phyloP scores from a whole-genome alignment of 306 rosid species.

The Vigna angularis region DNA sequence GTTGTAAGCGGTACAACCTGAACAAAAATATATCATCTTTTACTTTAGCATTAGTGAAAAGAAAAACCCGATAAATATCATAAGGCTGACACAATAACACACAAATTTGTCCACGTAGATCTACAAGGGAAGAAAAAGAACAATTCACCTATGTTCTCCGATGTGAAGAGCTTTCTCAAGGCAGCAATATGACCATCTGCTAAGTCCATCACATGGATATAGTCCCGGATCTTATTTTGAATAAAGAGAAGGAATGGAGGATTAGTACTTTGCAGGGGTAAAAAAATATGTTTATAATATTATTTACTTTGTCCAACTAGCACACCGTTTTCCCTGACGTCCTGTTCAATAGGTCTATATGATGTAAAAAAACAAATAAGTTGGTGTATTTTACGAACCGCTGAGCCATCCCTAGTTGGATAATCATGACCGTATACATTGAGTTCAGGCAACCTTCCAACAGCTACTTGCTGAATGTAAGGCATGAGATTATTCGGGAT shows the following conservation, averaged over 20 bases:
- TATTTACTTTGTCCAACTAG: background rate
- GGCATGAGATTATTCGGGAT: conserved; percentile 98
- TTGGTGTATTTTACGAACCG: conserved; percentile 59
- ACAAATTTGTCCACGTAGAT: background rate
- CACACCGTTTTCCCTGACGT: conserved; percentile 5
- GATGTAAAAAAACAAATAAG: background rate
- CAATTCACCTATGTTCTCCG: conserved; percentile 67
- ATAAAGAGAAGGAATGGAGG: background rate
- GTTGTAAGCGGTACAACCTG: conserved; percentile 92
- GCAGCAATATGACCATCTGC: conserved; percentile 99
- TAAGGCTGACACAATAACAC: background rate
- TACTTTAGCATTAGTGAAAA: conserved; percentile 31
- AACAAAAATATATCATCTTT: conserved; percentile 36
- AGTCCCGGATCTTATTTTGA: conserved; percentile 81
- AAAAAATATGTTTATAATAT: conserved; percentile 1
- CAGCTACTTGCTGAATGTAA: conserved; percentile 93
- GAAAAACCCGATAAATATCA: background rate
- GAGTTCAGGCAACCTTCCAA: conserved; percentile 88
- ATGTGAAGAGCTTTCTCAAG: conserved; percentile 71
- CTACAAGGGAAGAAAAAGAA: conserved; percentile 23
- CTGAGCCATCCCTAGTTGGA: conserved; percentile 90
- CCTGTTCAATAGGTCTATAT: background rate
- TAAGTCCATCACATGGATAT: conserved; percentile 97
- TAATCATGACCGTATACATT: conserved; percentile 85
- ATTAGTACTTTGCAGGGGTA: conserved; percentile 26